Conservation (phyloP, 331 rosid genomes). For the Saraca asoca region DNA sequence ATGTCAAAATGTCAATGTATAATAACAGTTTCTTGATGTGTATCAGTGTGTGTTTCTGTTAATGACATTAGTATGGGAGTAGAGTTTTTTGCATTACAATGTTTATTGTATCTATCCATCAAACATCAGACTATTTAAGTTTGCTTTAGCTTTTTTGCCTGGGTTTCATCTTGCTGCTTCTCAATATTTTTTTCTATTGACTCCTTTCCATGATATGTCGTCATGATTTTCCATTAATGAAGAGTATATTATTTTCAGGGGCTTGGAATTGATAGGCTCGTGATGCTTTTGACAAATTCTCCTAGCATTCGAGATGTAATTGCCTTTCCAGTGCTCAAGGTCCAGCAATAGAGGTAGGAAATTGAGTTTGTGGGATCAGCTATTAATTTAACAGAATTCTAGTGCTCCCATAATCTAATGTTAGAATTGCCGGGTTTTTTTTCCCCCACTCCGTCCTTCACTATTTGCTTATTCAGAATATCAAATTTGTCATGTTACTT, state of each 20-base stretch:
- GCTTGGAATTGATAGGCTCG: conserved; percentile 95
- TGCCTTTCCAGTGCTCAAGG: conserved; percentile 88
- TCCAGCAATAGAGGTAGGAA: conserved; percentile 54
- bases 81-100: neutral
- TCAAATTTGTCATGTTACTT: too few species aligned
- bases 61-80: too few species aligned
- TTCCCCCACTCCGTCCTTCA: too few species aligned
- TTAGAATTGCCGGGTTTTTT: too few species aligned
- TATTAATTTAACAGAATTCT: too few species aligned
- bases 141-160: neutral
- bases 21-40: too few species aligned
- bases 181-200: neutral
- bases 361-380: neutral
- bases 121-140: neutral
- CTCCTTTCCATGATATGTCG: neutral
- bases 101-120: neutral
- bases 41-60: too few species aligned
- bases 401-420: too few species aligned
- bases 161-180: neutral
- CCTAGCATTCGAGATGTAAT: conserved; percentile 94
- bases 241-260: conserved; percentile 61
- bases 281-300: conserved; percentile 92
- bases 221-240: conserved; percentile 23
- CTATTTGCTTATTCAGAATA: too few species aligned
- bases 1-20: too few species aligned